Evolutionary conservation across 768 basidiomycete genomes (phyloP).

Genomic region (Multifurca ochricompacta): DNA sequence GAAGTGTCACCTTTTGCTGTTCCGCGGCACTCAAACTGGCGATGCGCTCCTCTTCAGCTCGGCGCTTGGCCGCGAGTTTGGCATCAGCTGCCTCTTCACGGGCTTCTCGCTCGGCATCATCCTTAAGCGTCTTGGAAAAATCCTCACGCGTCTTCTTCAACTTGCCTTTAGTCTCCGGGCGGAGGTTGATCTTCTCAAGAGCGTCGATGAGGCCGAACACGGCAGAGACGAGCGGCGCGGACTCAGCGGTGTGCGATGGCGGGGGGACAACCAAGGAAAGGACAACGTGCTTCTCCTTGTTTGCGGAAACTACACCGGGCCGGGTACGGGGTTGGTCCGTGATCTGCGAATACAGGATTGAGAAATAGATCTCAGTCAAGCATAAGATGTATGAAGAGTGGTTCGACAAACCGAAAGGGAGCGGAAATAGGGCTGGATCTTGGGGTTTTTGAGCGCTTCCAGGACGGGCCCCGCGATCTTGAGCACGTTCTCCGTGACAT

Average conservation of each 20-base stretch:
- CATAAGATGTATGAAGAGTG: not conserved
- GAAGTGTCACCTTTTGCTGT: constrained; percentile 62
- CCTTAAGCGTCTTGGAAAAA: constrained; percentile 57
- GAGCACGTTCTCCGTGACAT: constrained; percentile 71
- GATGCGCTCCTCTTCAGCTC: constrained; percentile 64
- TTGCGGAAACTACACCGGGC: constrained; percentile 42
- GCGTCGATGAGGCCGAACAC: constrained; percentile 72
- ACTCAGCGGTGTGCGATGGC: constrained; percentile 39
- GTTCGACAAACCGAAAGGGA: constrained; percentile 61
- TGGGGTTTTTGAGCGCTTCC: constrained; percentile 51
- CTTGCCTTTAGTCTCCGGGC: constrained; percentile 79
- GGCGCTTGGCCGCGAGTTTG: constrained; percentile 64
- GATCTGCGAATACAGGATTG: constrained; percentile 35
- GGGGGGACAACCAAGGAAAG: constrained; percentile 56
- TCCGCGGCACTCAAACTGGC: constrained; percentile 68
- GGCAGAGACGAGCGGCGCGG: constrained; percentile 53
- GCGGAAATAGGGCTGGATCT: constrained; percentile 68
- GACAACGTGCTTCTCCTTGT: constrained; percentile 67
- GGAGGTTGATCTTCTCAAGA: constrained; percentile 43
- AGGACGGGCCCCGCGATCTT: constrained; percentile 52
- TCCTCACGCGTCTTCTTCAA: constrained; percentile 68
- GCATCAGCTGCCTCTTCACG: constrained; percentile 66
- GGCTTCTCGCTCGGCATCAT: constrained; percentile 58
- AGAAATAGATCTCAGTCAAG: constrained; percentile 1
- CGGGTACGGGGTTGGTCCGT: constrained; percentile 80